Evolutionary conservation across 352 stramenopile species (phyloP).

Genomic region (Phytophthora pinifolia): DNA sequence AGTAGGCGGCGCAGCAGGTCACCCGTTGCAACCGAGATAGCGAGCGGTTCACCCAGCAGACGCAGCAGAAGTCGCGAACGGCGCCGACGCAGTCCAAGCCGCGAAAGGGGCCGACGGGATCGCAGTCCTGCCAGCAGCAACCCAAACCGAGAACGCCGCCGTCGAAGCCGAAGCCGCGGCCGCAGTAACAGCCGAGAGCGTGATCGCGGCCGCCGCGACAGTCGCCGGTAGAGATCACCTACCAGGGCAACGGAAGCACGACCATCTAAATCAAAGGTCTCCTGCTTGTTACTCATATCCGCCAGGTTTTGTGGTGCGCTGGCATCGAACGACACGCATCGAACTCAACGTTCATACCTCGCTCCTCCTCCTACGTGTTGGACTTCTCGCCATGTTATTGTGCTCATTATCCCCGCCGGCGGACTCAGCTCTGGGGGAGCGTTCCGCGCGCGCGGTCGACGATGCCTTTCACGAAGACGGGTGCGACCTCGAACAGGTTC

Average conservation of each 20-base stretch:
- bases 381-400: slow-evolving; percentile 15
- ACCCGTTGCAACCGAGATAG: slow-evolving; percentile 8
- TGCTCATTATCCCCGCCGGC: slow-evolving; percentile 8
- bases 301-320: neutral
- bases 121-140: slow-evolving; percentile 21
- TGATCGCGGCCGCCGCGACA: slow-evolving; percentile 13
- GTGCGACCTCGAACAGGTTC: slow-evolving; percentile 87
- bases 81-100: slow-evolving; percentile 23
- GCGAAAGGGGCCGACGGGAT: slow-evolving; percentile 29
- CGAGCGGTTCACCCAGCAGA: slow-evolving; percentile 12
- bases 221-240: slow-evolving; percentile 13
- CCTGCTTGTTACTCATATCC: slow-evolving; percentile 16
- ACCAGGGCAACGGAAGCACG: neutral
- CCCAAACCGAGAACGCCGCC: slow-evolving; percentile 31
- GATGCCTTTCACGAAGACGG: slow-evolving; percentile 83
- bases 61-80: slow-evolving; percentile 32
- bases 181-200: slow-evolving; percentile 32
- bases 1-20: slow-evolving; percentile 30
- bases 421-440: slow-evolving; percentile 42
- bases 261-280: slow-evolving; percentile 15
- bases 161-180: slow-evolving; percentile 35
- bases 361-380: slow-evolving; percentile 9
- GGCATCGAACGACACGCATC: slow-evolving; percentile 17
- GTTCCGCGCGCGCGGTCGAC: slow-evolving; percentile 67
- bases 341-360: slow-evolving; percentile 25